Percentiles rank a stretch among this genome's conserved stretches.
phyloP scores from a whole-genome alignment of 2,329 filamentous ascomycete species.

The Diaporthe citri region DNA sequence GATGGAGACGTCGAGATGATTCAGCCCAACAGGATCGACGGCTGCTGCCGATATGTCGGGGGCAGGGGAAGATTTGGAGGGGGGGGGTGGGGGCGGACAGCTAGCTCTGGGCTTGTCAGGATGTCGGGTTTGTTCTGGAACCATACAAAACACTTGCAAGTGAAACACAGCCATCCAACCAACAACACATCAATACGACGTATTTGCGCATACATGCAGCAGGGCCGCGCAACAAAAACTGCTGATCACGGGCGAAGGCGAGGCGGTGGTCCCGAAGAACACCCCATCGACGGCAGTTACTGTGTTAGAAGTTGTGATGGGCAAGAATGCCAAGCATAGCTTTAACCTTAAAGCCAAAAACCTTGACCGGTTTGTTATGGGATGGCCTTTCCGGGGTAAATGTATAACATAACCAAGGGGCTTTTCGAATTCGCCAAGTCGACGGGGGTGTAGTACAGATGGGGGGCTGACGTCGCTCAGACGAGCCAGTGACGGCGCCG shows the following conservation, averaged over 20 bases:
- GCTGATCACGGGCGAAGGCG: background rate
- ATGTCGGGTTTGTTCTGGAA: constrained; percentile 12
- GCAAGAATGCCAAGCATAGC: constrained; percentile 4
- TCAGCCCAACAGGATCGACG: constrained; percentile 15
- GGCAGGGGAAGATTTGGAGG: background rate
- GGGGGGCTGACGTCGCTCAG: constrained; percentile 21
- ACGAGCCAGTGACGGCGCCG: background rate
- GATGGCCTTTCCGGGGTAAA: constrained; percentile 6
- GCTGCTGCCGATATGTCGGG: constrained; percentile 13
- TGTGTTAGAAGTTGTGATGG: constrained; percentile 8
- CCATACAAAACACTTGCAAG: background rate
- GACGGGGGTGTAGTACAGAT: background rate
- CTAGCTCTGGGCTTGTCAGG: background rate
- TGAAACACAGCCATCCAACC: constrained; percentile 9
- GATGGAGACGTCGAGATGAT: constrained; percentile 1
- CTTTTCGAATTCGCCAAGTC: background rate
- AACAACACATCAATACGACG: constrained; percentile 19
- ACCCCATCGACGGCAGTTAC: constrained; percentile 22
- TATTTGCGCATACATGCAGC: constrained; percentile 8
- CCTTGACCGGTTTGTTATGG: background rate
- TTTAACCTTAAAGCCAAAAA: constrained; percentile 27
- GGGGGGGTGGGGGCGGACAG: background rate
- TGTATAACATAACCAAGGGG: background rate
- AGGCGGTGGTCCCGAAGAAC: constrained; percentile 6
- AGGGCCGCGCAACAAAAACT: constrained; percentile 16